Conservation (phyloP, 208 protist species). For the Leishmania lainsoni region DNA sequence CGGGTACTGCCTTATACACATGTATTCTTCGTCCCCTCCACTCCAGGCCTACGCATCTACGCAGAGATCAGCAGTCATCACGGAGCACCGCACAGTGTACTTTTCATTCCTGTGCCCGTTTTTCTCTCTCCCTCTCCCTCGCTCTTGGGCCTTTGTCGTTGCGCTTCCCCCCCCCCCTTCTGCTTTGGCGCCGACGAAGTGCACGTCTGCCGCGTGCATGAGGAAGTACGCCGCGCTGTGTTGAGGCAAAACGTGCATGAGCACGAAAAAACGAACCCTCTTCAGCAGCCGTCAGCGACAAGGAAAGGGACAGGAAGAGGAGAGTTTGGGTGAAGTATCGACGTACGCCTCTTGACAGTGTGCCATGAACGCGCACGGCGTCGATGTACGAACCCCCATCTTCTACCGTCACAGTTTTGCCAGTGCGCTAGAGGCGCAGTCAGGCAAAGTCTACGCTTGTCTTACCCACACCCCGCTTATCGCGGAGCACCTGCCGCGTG, state of each 20-base stretch:
- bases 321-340: not conserved
- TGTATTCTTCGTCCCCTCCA: not conserved
- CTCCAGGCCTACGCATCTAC: not conserved
- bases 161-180: too few species aligned
- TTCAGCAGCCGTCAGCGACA: not conserved
- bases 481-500: slow-evolving; percentile 29
- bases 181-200: not conserved
- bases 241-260: not conserved
- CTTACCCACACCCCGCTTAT: slow-evolving; percentile 56
- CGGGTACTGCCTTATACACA: not conserved
- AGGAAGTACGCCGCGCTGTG: not conserved
- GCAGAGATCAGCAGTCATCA: not conserved
- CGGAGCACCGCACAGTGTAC: not conserved
- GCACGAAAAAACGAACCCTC: not conserved
- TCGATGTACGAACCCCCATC: slow-evolving; percentile 46
- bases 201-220: not conserved
- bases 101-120: not conserved
- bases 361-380: slow-evolving; percentile 14
- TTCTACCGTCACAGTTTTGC: slow-evolving; percentile 59
- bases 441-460: slow-evolving; percentile 36
- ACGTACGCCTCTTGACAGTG: not conserved
- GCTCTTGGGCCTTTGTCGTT: not conserved
- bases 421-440: slow-evolving; percentile 39
- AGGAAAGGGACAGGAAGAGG: not conserved
- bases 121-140: not conserved